Percentiles rank a stretch among this genome's conserved stretches.
These are phyloP conservation scores for Phaffia tasmanica DNA, from an alignment of 768 basidiomycete species.

Conservation along the genomic window DNA sequence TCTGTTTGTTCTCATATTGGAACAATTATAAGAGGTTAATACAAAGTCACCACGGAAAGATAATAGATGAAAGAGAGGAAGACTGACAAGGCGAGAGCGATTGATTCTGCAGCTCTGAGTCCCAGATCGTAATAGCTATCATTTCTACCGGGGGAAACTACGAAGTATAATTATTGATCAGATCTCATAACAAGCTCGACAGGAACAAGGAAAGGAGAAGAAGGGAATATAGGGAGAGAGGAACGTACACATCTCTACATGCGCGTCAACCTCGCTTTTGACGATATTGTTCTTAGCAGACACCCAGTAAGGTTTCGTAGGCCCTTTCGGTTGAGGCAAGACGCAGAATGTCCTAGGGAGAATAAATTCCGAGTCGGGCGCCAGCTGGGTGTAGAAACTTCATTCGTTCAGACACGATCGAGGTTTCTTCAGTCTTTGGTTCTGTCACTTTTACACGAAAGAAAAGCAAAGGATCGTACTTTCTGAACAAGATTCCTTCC, in stretches of 20 bases:
- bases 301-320: slow-evolving; percentile 46
- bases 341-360: slow-evolving; percentile 64
- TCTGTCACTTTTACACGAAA: not conserved
- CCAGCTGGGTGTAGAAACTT: slow-evolving; percentile 72
- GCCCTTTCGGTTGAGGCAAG: slow-evolving; percentile 50
- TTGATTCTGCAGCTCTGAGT: slow-evolving; percentile 20
- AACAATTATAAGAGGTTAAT: no score
- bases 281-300: slow-evolving; percentile 58
- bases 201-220: no score
- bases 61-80: no score
- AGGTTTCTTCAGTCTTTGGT: no score
- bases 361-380: slow-evolving; percentile 53
- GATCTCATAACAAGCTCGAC: no score
- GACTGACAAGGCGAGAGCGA: slow-evolving; percentile 17
- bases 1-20: no score
- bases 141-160: slow-evolving; percentile 24
- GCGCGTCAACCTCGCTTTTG: slow-evolving; percentile 67
- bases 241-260: slow-evolving; percentile 63
- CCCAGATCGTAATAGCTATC: slow-evolving; percentile 27
- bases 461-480: slow-evolving; percentile 44
- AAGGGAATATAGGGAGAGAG: not conserved
- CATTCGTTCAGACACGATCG: slow-evolving; percentile 12
- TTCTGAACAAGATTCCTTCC: slow-evolving; percentile 58
- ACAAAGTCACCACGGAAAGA: no score
- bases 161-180: no score